These are phyloP conservation scores for Magnaporthiopsis rhizophila DNA, from an alignment of 2,329 filamentous ascomycete species.

Conservation along the genomic window DNA sequence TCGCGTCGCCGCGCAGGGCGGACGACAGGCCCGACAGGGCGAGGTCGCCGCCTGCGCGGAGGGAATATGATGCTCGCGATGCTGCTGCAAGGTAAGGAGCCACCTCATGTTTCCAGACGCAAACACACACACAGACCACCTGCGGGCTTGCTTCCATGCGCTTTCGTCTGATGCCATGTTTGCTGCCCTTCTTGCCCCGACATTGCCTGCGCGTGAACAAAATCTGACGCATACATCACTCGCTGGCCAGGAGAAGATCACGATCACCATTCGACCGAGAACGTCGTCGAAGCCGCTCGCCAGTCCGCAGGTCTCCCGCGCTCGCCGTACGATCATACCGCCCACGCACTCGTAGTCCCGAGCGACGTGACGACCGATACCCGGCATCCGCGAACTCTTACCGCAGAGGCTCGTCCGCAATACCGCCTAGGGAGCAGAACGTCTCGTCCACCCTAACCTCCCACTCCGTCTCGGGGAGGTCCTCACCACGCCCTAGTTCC, in stretches of 20 bases:
- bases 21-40: slow-evolving; percentile 23
- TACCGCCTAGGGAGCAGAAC: slow-evolving; percentile 18
- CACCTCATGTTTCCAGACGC: slow-evolving; percentile 3
- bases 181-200: neutral
- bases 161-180: neutral
- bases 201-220: neutral
- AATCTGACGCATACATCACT: neutral
- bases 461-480: slow-evolving; percentile 40
- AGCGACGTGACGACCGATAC: slow-evolving; percentile 38
- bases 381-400: neutral
- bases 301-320: slow-evolving; percentile 27
- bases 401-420: neutral
- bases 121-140: neutral
- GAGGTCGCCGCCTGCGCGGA: slow-evolving; percentile 27
- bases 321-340: slow-evolving; percentile 36
- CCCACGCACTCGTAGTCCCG: slow-evolving; percentile 43
- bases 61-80: slow-evolving; percentile 30
- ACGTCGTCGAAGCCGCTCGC: slow-evolving; percentile 29
- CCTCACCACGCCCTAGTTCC: slow-evolving; percentile 43
- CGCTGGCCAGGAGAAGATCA: slow-evolving; percentile 37
- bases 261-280: slow-evolving; percentile 45
- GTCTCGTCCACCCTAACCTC: slow-evolving; percentile 44
- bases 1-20: slow-evolving; percentile 32
- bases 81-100: slow-evolving; percentile 18
- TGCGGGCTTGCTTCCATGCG: slow-evolving; percentile 10